These are phyloP conservation scores for Ustilago loliicola DNA, from an alignment of 1,284 basidiomycete species.

Conservation along the genomic window DNA sequence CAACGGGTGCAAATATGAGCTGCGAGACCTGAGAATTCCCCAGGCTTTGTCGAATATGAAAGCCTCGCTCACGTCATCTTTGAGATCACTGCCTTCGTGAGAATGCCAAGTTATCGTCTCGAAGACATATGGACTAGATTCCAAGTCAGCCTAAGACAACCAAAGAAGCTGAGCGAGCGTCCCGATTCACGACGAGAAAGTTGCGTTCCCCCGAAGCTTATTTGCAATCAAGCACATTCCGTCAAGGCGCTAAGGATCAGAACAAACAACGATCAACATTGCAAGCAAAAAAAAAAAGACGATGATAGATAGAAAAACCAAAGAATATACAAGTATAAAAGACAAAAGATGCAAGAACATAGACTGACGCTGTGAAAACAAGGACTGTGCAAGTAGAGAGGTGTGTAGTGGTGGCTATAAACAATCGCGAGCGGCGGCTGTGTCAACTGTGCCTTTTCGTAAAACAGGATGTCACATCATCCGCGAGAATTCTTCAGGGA, in stretches of 20 bases:
- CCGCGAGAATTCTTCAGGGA: neutral
- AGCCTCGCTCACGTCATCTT: no score
- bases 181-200: neutral
- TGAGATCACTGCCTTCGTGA: no score
- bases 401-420: neutral
- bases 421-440: neutral
- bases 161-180: no score
- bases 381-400: neutral
- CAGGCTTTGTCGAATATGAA: no score
- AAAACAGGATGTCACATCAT: no score
- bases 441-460: no score
- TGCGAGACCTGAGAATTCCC: no score
- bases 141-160: no score
- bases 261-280: constrained; percentile 2
- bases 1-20: no score
- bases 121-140: no score
- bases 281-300: neutral
- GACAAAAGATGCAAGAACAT: neutral
- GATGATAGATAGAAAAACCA: neutral
- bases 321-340: constrained; percentile 4
- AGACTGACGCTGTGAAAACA: neutral
- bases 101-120: no score
- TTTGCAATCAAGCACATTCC: neutral
- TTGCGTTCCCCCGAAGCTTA: no score
- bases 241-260: neutral